phyloP scores from a whole-genome alignment of 1,139 yeast species.

The Meyerozyma smithsonii region DNA sequence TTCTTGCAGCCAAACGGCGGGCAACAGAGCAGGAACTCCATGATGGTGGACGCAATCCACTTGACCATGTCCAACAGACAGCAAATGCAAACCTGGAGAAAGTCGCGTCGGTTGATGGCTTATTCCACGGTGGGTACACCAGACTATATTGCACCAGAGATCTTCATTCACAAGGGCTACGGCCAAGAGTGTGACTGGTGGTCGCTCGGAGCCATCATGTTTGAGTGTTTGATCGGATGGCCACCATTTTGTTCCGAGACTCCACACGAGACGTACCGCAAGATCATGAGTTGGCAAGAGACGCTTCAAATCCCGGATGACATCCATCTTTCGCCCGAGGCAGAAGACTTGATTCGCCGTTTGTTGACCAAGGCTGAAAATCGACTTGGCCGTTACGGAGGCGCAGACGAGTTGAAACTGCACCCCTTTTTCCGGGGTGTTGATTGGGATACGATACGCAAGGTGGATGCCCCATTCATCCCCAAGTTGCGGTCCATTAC shows the following conservation, averaged over 20 bases:
- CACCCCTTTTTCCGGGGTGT: conserved; percentile 97
- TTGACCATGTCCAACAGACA: conserved; percentile 94
- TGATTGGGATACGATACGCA: conserved; percentile 91
- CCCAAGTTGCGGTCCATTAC: conserved; percentile 73
- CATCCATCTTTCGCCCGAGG: conserved; percentile 87
- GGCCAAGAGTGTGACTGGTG: conserved; percentile 99
- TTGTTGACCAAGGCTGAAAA: conserved; percentile 79
- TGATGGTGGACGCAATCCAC: conserved; percentile 93
- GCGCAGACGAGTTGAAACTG: conserved; percentile 86
- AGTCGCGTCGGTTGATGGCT: conserved; percentile 94
- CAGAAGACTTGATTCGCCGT: conserved; percentile 85
- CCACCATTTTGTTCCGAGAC: conserved; percentile 99
- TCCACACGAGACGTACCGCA: conserved; percentile 96
- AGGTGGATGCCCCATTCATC: conserved; percentile 93
- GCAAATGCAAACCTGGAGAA: conserved; percentile 98
- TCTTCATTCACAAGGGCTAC: conserved; percentile 93
- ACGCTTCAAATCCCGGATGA: conserved; percentile 93
- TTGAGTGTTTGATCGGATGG: conserved; percentile 98
- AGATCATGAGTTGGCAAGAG: conserved; percentile 94
- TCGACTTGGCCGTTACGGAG: conserved; percentile 86
- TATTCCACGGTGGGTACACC: conserved; percentile 99
- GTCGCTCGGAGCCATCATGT: conserved; percentile 98
- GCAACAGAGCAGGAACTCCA: conserved; percentile 56
- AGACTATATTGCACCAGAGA: conserved; percentile 97
- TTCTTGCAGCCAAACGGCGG: conserved; percentile 24